Percentiles rank a stretch among this genome's conserved stretches.
Evolutionary conservation across 148 eudicot species (phyloP).

Genomic region (Salicornia ramosissima): DNA sequence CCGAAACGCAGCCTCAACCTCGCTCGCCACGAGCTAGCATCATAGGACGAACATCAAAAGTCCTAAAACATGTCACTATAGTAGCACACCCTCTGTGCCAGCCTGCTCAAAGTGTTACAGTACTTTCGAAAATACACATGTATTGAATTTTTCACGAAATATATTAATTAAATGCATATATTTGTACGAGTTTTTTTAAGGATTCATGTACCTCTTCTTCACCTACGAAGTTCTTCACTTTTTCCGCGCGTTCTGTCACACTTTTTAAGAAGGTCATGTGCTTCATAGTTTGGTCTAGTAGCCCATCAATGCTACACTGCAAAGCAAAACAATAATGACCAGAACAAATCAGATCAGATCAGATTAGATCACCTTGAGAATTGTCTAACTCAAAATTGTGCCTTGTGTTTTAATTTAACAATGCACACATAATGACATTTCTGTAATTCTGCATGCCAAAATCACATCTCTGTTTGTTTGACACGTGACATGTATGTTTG

Average conservation of each 20-base stretch:
- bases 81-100: conserved; percentile 5
- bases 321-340: conserved; percentile 11
- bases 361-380: too few species aligned
- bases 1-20: conserved; percentile 11
- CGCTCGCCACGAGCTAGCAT: not conserved
- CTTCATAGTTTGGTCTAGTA: conserved; percentile 65
- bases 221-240: conserved; percentile 36
- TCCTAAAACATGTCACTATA: conserved; percentile 13
- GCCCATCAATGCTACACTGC: conserved; percentile 94
- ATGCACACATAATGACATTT: too few species aligned
- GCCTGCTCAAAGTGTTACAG: conserved; percentile 25
- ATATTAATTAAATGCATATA: too few species aligned
- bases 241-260: conserved; percentile 66
- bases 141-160: too few species aligned
- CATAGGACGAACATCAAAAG: conserved; percentile 6
- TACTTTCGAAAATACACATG: conserved; percentile 1
- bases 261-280: conserved; percentile 67
- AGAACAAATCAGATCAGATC: not conserved
- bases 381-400: too few species aligned
- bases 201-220: conserved; percentile 40
- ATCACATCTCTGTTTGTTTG: too few species aligned
- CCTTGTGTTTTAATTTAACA: too few species aligned
- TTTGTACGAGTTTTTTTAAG: not conserved
- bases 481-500: too few species aligned
- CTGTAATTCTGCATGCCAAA: too few species aligned